phyloP scores from a whole-genome alignment of 2,329 filamentous ascomycete species.

The Helotiales sp. region DNA sequence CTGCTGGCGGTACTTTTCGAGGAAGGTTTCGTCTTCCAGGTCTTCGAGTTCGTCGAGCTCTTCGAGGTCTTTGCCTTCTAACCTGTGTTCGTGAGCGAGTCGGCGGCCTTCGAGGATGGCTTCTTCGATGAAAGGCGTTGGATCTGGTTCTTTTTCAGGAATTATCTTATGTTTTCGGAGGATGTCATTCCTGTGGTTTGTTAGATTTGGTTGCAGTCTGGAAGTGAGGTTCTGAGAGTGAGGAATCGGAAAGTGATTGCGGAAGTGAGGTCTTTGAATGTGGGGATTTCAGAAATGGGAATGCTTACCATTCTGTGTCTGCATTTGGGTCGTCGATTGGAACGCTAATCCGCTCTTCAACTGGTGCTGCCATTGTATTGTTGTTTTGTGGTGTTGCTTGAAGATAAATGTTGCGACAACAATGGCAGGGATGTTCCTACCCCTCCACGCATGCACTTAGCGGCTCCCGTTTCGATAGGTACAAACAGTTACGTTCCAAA shows the following conservation, averaged over 20 bases:
- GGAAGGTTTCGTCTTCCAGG: constrained; percentile 89
- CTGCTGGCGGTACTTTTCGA: constrained; percentile 86
- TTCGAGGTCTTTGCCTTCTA: constrained; percentile 93
- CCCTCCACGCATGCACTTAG: too few relatives aligned
- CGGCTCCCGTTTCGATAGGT: too few relatives aligned
- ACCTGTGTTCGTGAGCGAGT: constrained; percentile 86
- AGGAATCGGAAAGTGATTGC: neutral
- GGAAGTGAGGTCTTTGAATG: too few relatives aligned
- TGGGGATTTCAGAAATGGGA: neutral
- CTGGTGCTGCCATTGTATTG: constrained; percentile 61
- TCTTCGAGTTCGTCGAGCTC: constrained; percentile 94
- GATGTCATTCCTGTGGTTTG: constrained; percentile 85
- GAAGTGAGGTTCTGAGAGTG: neutral
- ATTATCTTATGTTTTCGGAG: constrained; percentile 95
- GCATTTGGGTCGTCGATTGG: constrained; percentile 94
- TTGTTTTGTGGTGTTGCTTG: constrained; percentile 39
- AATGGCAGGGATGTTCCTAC: neutral
- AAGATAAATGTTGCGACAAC: neutral
- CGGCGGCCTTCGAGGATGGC: constrained; percentile 82
- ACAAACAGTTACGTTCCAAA: too few relatives aligned
- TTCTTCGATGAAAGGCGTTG: constrained; percentile 95
- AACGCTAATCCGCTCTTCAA: constrained; percentile 72
- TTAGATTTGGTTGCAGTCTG: constrained; percentile 5
- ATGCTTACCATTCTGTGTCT: constrained; percentile 88
- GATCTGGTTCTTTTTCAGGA: constrained; percentile 95